Conservation (phyloP, 305 asterid species). For the Solanum chacoense region DNA sequence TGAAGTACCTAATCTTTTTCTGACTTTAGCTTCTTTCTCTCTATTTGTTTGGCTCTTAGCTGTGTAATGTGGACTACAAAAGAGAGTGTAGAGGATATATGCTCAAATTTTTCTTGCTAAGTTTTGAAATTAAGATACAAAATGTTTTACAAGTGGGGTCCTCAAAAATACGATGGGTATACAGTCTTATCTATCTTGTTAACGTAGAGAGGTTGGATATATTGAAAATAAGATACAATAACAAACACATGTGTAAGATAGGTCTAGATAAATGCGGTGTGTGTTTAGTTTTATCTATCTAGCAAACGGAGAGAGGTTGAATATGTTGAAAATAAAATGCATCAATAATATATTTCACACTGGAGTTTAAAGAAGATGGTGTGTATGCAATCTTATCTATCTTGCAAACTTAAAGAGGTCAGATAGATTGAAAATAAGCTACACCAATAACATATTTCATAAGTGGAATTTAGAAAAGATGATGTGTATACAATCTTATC, state of each 20-base stretch:
- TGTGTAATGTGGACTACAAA: neutral
- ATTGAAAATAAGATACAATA: neutral
- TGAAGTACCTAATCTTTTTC: neutral
- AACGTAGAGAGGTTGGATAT: neutral
- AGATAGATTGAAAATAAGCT: neutral
- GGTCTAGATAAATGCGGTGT: neutral
- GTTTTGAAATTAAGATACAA: neutral
- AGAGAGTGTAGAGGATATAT: neutral
- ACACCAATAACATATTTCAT: neutral
- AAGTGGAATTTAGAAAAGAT: neutral
- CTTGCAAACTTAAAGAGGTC: neutral
- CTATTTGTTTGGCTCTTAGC: neutral
- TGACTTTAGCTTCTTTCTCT: neutral
- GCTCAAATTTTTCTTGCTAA: neutral
- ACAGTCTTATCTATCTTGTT: neutral
- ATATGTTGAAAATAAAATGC: neutral
- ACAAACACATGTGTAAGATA: neutral
- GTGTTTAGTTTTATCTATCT: neutral
- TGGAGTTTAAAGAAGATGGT: neutral
- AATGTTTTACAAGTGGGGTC: neutral
- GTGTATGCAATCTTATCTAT: neutral
- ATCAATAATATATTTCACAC: neutral
- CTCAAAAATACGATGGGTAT: neutral
- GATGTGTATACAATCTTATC: neutral
- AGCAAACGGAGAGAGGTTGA: fast-evolving